Evolutionary conservation across 2,329 filamentous ascomycete species (phyloP), one percentile per base, ranked within the genome.

Genomic region (Colletotrichum higginsianum): DNA sequence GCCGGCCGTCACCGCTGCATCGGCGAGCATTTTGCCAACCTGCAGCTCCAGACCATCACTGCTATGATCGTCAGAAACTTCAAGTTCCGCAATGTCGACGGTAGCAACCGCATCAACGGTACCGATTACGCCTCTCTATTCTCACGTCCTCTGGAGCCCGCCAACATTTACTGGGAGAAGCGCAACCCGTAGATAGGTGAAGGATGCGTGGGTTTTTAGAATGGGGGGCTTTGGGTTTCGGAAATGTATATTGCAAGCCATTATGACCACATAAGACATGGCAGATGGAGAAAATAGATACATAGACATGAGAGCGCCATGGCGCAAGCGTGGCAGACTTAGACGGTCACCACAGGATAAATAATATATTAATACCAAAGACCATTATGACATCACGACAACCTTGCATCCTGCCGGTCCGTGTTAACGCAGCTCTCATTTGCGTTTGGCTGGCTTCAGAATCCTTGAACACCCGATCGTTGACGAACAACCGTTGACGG

Each of bases 1-100:
- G 96, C 95, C 40, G 96, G 96, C 52, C 88, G 96, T 76, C 96
- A 98, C 84, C 89, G 96, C 75, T 98, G 96, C 84, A 98, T 98
- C 79, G 96, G 96, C 75, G 96, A 98, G 87, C 94, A 98, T 79
- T 98, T 98, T 81, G 96, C 96, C 76, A 97, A 97, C 80, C 88
- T 97, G 69, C 96, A 98, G 84, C 86, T 98, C 74, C 92, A 95
- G 80, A 95, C 94, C 55, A 97, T 98, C 75, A 86, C 92, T 15
- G 94, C 92, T 61, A 91, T 91, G 70, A 84, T 95, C 75, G 93
- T 97, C 50, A 89, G 94, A 61, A 81, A 90, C 64, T 94, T 98
- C 85, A 96, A 94, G 85, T 90, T 98, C 80, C 87, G 88, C 78
- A 97, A 94, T 77, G 81, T 91, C 2, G 90, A 93, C 76, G 92